Conservation (phyloP, 1,139 yeast species). For the Blastobotrys apis region DNA sequence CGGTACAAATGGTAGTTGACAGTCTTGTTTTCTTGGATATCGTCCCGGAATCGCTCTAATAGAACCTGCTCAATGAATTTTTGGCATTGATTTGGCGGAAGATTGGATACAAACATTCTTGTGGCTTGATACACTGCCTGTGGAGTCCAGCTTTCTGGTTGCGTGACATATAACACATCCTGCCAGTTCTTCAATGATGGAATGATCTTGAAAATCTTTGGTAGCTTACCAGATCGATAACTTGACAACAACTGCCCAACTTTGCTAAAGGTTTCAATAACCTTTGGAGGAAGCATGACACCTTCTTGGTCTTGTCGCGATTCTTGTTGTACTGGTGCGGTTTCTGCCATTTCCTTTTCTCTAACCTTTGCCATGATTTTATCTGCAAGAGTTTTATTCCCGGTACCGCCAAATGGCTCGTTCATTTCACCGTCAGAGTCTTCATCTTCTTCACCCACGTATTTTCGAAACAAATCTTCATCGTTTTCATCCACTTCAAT, state of each 20-base stretch:
- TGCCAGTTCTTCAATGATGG: conserved; percentile 95
- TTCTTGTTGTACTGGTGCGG: conserved; percentile 10
- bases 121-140: conserved; percentile 95
- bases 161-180: conserved; percentile 86
- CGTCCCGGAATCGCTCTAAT: conserved; percentile 77
- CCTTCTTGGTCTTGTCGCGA: conserved; percentile 37
- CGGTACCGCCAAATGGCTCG: conserved; percentile 31
- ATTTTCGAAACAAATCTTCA: conserved; percentile 39
- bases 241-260: conserved; percentile 83
- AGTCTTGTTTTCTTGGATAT: conserved; percentile 63
- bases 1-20: conserved; percentile 87
- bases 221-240: conserved; percentile 95
- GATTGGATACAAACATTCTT: conserved; percentile 83
- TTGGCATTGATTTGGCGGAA: conserved; percentile 84
- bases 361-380: conserved; percentile 85
- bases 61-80: conserved; percentile 71
- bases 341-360: conserved; percentile 43
- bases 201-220: conserved; percentile 88
- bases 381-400: conserved; percentile 74
- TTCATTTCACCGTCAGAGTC: conserved; percentile 69
- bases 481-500: conserved; percentile 48
- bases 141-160: conserved; percentile 94
- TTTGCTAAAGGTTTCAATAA: conserved; percentile 87
- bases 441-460: conserved; percentile 50
- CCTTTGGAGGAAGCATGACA: conserved; percentile 90